phyloP scores from a whole-genome alignment of 139 green algal species.

The Micractinium conductrix region DNA sequence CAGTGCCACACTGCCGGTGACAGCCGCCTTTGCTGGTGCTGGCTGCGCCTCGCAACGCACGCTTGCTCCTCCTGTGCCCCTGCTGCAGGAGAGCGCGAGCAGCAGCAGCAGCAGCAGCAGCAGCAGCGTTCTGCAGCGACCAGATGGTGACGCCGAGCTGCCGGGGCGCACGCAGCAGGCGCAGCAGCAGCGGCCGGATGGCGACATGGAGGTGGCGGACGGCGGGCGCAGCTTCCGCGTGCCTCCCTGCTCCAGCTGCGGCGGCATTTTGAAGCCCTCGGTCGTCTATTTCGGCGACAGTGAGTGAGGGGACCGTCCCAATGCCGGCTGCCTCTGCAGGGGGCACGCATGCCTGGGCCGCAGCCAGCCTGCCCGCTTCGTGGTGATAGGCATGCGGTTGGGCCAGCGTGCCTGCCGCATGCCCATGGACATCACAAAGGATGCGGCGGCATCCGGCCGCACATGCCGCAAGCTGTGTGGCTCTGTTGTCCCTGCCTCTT shows the following conservation, averaged over 20 bases:
- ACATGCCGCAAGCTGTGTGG: too few relatives aligned
- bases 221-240: constrained; percentile 69
- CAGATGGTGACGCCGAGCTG: not conserved
- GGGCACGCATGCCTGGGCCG: too few relatives aligned
- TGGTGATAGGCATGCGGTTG: too few relatives aligned
- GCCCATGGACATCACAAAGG: too few relatives aligned
- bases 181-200: constrained; percentile 68
- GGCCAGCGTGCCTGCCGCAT: not conserved
- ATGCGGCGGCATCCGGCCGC: too few relatives aligned
- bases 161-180: not conserved
- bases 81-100: not conserved
- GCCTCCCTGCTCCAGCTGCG: constrained; percentile 71
- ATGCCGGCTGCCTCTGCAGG: too few relatives aligned
- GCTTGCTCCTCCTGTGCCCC: not conserved
- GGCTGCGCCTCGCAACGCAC: too few relatives aligned
- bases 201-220: constrained; percentile 79
- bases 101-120: constrained; percentile 13
- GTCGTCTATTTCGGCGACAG: constrained; percentile 90
- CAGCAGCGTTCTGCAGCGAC: not conserved
- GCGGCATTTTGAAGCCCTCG: constrained; percentile 85
- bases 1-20: not conserved
- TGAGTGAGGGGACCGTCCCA: too few relatives aligned
- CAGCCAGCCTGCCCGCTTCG: too few relatives aligned
- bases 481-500: not conserved
- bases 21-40: too few relatives aligned